Evolutionary conservation across 495 filamentous ascomycete genomes (phyloP).

Genomic region (Usnea hakonensis): DNA sequence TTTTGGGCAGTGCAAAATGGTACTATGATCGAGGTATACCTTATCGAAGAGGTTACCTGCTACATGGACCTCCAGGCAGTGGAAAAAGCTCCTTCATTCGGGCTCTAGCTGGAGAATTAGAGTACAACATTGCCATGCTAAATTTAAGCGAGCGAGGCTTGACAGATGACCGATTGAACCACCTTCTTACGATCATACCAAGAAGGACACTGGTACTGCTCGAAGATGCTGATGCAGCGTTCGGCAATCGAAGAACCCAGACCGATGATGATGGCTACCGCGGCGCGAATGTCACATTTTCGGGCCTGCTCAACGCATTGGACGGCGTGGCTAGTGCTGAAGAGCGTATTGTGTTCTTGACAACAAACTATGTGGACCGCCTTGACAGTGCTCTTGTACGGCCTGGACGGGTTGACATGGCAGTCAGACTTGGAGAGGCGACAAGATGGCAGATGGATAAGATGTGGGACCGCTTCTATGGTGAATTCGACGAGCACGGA

Average conservation of each 20-base stretch:
- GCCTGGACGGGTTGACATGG: slow-evolving; percentile 91
- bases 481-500: slow-evolving; percentile 61
- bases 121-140: slow-evolving; percentile 90
- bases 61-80: slow-evolving; percentile 89
- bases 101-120: slow-evolving; percentile 81
- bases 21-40: slow-evolving; percentile 93
- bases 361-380: slow-evolving; percentile 86
- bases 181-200: slow-evolving; percentile 81
- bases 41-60: slow-evolving; percentile 85
- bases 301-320: slow-evolving; percentile 84
- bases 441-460: slow-evolving; percentile 72
- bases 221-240: slow-evolving; percentile 93
- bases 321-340: slow-evolving; percentile 95
- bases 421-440: slow-evolving; percentile 78
- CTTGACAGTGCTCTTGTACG: slow-evolving; percentile 84
- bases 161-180: slow-evolving; percentile 85
- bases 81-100: slow-evolving; percentile 97
- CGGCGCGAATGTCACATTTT: slow-evolving; percentile 90
- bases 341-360: slow-evolving; percentile 86
- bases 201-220: slow-evolving; percentile 77
- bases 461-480: slow-evolving; percentile 95
- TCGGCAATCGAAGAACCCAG: slow-evolving; percentile 65
- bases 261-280: slow-evolving; percentile 76
- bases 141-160: slow-evolving; percentile 90
- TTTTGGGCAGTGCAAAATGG: slow-evolving; percentile 71